Conservation (phyloP, 345 rosid genomes). For the Raphanus raphanistrum region DNA sequence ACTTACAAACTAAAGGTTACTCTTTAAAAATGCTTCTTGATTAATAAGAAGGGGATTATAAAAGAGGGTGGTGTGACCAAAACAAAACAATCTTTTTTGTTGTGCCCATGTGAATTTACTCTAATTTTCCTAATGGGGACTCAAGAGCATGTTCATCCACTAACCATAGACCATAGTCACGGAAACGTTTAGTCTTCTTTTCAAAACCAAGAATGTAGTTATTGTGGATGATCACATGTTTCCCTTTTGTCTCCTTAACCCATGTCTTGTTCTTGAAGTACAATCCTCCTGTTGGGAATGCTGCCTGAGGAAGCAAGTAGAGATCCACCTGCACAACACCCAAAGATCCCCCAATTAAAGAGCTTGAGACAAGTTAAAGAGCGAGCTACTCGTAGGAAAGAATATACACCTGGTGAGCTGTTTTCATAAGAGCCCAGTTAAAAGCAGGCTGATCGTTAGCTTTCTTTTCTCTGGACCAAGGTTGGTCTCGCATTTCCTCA, state of each 20-base stretch:
- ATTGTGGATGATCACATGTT: not conserved
- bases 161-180: slow-evolving; percentile 2
- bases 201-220: not conserved
- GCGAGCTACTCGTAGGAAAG: not conserved
- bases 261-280: not conserved
- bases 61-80: not conserved
- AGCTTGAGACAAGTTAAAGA: too few relatives aligned
- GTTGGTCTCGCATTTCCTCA: slow-evolving; percentile 74
- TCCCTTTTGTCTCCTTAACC: not conserved
- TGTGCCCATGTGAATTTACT: not conserved
- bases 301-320: not conserved
- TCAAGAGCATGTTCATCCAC: not conserved
- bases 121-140: not conserved
- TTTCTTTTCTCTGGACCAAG: slow-evolving; percentile 84
- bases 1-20: too few relatives aligned
- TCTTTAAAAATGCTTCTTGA: too few relatives aligned
- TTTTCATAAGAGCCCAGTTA: slow-evolving; percentile 87
- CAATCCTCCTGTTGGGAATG: not conserved
- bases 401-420: slow-evolving; percentile 59
- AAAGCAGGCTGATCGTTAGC: slow-evolving; percentile 97
- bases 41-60: too few relatives aligned
- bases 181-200: not conserved
- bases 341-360: not conserved
- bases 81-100: not conserved
- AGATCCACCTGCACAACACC: slow-evolving; percentile 1